Evolutionary conservation across 2,329 filamentous ascomycete species (phyloP), one percentile per base, ranked within the genome.

Genomic region (Colletotrichum navitas): DNA sequence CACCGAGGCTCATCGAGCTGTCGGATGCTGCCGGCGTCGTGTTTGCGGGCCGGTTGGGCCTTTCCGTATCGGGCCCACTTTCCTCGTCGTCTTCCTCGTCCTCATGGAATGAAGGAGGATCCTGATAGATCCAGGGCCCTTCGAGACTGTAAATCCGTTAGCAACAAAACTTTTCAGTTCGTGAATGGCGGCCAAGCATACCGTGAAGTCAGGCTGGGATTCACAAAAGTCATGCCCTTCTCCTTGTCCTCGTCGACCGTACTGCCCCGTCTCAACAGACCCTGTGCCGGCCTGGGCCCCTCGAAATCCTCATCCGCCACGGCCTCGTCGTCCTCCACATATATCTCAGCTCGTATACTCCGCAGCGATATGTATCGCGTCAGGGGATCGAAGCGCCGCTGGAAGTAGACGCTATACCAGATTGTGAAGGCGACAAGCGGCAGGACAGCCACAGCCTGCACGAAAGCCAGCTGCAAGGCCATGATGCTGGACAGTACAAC

Each of bases 331-430:
- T 82, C 78, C 12, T 81, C 80, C 10, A 79, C 78, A 18, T 87
- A 85, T 39, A 85, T 78, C 3, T 89, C 87, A 0, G 74, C 73
- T 74, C 91, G 89, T 71, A 99, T 94, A 76, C 94, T 97, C 74
- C 94, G 89, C 55, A 99, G 84, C 36, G 97, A 94, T 79, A 99
- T 98, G 79, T 96, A 98, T 76, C 91, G 92, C 81, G 95, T 97
- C 71, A 99, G 83, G 0, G 96, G 95, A 77, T 94, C 93, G 77
- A 96, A 99, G 1, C 92, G 93, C 55, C 88, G 87, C 54, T 89
- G 87, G 79, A 94, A 98, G 75, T 94, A 93, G 80, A 93, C 93
- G 74, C 89, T 92, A 79, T 97, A 97, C 95, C 95, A 98, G 21
- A 97, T 84, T 0, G 95, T 98, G 41, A 90, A 89, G 12, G 91